These are phyloP conservation scores for Aureobasidium namibiae DNA, from an alignment of 2,329 filamentous ascomycete genomes.

Conservation along the genomic window DNA sequence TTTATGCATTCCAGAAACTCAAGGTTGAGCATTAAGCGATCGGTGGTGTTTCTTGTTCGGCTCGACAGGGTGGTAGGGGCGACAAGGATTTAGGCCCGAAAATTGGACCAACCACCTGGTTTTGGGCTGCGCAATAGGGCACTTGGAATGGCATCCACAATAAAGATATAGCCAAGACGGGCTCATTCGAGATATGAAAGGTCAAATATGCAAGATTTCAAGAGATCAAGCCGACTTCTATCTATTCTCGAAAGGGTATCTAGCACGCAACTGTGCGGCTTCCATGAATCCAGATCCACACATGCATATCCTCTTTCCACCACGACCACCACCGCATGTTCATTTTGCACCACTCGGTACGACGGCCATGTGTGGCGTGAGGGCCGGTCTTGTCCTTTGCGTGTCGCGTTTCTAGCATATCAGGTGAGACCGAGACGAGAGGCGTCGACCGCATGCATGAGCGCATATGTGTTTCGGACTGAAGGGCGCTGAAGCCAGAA, in stretches of 20 bases:
- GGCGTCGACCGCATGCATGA: neutral
- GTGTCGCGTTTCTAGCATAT: neutral
- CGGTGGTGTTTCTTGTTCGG: neutral
- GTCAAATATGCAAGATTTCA: neutral
- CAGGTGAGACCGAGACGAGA: neutral
- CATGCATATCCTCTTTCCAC: neutral
- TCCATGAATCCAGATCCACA: neutral
- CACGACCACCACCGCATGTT: neutral
- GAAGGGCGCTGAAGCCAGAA: neutral
- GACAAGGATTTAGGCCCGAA: neutral
- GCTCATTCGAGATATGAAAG: neutral
- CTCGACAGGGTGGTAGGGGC: neutral
- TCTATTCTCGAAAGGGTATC: constrained; percentile 1
- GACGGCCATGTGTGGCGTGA: neutral
- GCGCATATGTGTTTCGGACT: neutral
- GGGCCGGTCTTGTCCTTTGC: neutral
- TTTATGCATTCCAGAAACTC: neutral
- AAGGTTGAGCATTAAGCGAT: no score
- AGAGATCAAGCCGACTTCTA: neutral
- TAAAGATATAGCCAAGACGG: neutral
- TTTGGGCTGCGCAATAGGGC: neutral
- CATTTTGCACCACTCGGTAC: neutral
- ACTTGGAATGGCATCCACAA: neutral
- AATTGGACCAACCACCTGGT: no score
- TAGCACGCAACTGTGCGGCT: neutral